Percentiles rank a stretch among this genome's conserved stretches.
Conservation (phyloP, 1,139 yeast genomes). For the Magnusiomyces tetraspermus region DNA sequence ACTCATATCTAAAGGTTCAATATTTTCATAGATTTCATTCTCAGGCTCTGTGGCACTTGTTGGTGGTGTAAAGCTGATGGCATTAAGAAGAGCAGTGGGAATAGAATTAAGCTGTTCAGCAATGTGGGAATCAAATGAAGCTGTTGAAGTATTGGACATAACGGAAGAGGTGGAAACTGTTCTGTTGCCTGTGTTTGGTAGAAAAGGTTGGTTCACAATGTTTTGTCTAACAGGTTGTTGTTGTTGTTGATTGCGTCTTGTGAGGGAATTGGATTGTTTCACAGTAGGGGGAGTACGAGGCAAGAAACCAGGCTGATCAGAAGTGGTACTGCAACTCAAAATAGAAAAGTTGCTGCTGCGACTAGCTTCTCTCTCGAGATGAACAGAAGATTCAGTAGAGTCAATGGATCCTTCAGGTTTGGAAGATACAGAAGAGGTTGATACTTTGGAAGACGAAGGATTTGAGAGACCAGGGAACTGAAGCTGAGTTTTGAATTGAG, state of each 20-base stretch:
- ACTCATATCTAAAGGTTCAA: neutral
- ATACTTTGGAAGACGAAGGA: too few relatives aligned
- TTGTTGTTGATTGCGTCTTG: too few relatives aligned
- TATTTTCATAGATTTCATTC: too few relatives aligned
- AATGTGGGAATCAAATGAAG: slow-evolving; percentile 17
- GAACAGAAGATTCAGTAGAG: neutral
- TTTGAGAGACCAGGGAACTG: neutral
- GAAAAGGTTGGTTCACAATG: too few relatives aligned
- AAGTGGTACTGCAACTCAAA: neutral
- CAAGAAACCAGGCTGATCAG: neutral
- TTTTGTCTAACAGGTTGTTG: too few relatives aligned
- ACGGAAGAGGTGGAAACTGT: too few relatives aligned
- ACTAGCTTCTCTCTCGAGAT: neutral
- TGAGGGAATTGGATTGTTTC: too few relatives aligned
- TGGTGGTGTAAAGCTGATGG: slow-evolving; percentile 18
- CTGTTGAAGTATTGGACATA: neutral
- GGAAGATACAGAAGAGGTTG: too few relatives aligned
- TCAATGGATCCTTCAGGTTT: too few relatives aligned
- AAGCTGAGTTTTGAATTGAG: neutral
- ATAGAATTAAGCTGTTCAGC: slow-evolving; percentile 18
- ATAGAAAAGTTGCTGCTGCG: neutral
- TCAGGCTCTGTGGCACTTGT: slow-evolving; percentile 11
- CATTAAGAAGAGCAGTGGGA: slow-evolving; percentile 21
- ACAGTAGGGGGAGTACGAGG: too few relatives aligned
- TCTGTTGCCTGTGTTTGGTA: too few relatives aligned